Evolutionary conservation across 2,329 filamentous ascomycete species (phyloP).

Genomic region (Simplicillium sp.): DNA sequence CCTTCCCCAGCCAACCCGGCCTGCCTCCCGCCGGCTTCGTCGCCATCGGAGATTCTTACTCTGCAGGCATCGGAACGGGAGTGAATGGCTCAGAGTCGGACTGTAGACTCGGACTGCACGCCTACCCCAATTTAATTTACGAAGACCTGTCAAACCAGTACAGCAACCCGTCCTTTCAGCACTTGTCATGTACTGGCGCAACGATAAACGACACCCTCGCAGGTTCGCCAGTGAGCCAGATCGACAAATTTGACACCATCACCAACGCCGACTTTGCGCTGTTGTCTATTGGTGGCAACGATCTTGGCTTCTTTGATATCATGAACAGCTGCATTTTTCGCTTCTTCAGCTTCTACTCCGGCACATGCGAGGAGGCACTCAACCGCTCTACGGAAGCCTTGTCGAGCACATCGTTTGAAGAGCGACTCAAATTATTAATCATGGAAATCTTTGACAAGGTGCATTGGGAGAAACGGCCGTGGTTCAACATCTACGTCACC

Average conservation of each 20-base stretch:
- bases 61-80: conserved; percentile 36
- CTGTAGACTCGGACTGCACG: conserved; percentile 30
- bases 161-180: conserved; percentile 26
- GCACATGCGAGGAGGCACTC: conserved; percentile 32
- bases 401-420: conserved; percentile 25
- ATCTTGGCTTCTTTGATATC: conserved; percentile 38
- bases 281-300: conserved; percentile 38
- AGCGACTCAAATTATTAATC: conserved; percentile 26
- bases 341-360: conserved; percentile 38
- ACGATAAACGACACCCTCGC: conserved; percentile 28
- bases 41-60: conserved; percentile 37
- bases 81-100: conserved; percentile 27
- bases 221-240: conserved; percentile 25
- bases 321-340: conserved; percentile 41
- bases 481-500: conserved; percentile 33
- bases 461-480: conserved; percentile 32
- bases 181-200: conserved; percentile 37
- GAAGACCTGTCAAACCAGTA: conserved; percentile 21
- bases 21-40: conserved; percentile 22
- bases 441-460: conserved; percentile 32
- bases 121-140: conserved; percentile 30
- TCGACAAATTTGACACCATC: conserved; percentile 29
- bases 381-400: conserved; percentile 21
- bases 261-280: conserved; percentile 30
- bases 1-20: conserved; percentile 8